Base-by-base conservation (phyloP, 163 green algal species). In the Chlamydomonas reinhardtii region DNA sequence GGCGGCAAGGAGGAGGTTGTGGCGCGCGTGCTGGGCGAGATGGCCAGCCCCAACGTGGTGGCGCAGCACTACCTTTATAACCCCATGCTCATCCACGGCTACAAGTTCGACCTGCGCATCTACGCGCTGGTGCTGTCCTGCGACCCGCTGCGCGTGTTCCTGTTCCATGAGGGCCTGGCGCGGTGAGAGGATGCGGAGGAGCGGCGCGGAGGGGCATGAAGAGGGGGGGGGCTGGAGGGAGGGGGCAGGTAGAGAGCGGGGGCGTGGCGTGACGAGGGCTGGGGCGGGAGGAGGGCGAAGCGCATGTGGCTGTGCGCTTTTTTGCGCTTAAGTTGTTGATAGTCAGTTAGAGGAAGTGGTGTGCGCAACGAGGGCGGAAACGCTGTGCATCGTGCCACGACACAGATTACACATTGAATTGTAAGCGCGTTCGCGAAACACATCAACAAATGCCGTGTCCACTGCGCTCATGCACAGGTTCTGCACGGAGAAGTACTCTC, bases 41-140 rank as follows among this genome's bases (percentile, higher is more conserved):
- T 94, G 68, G 92, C 83, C 24, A 85, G 85, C 54, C 85, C 89
- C 54, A 93, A 93, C 71, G 82, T 94, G 29, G 94, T 97, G 48
- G 93, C 93, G 22, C 94, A 97, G 89, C 84, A 91, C 68, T 96
- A 96, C 80, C 76, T 96, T 27, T 24, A 73, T 25, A 89, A 90
- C 52, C 95, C 95, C 6, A 84, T 94, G 64, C 91, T 96, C 9
- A 87, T 94, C 19, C 81, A 87, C 81, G 94, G 91, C 73, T 91
- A 88, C 69, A 96, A 96, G 89, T 96, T 95, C 65, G 94, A 96
- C 83, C 83, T 96, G 34, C 92, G 94, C 39, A 89, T 96, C 32
- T 96, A 96, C 81, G 86, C 92, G 25, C 88, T 96, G 31, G 91
- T 95, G 65, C 70, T 94, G 31, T 94, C 75, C 32, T 93, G 81